Evolutionary conservation across 441 rosid species (phyloP).

Genomic region (Kokia cookei): DNA sequence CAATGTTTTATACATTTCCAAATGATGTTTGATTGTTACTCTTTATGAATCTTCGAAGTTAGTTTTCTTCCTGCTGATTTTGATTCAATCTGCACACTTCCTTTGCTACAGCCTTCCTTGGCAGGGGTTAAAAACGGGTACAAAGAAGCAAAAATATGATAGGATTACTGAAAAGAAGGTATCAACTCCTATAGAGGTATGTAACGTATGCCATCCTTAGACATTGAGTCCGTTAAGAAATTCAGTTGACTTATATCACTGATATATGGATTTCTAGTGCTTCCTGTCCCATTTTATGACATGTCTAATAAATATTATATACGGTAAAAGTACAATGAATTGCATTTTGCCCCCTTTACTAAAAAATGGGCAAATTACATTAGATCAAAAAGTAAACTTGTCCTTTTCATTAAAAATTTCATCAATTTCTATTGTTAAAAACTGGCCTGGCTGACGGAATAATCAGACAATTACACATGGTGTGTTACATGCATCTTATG

Average conservation of each 20-base stretch:
- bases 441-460: too few species aligned
- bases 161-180: slow-evolving; percentile 91
- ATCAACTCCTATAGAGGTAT: slow-evolving; percentile 78
- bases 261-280: neutral
- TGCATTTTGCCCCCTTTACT: too few species aligned
- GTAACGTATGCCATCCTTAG: slow-evolving; percentile 1
- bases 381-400: too few species aligned
- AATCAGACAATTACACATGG: too few species aligned
- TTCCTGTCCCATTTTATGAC: neutral
- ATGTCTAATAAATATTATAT: neutral
- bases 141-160: slow-evolving; percentile 87
- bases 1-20: slow-evolving; percentile 3
- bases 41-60: neutral
- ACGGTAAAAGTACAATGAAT: too few species aligned
- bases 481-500: too few species aligned
- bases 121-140: slow-evolving; percentile 91
- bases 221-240: neutral
- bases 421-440: too few species aligned
- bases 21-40: slow-evolving; percentile 8
- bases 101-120: slow-evolving; percentile 70
- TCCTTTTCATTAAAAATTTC: too few species aligned
- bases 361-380: too few species aligned
- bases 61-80: neutral
- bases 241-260: neutral
- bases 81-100: slow-evolving; percentile 12